These are phyloP conservation scores for Auriculariales sp. DNA, from an alignment of 768 basidiomycete species.

Conservation along the genomic window DNA sequence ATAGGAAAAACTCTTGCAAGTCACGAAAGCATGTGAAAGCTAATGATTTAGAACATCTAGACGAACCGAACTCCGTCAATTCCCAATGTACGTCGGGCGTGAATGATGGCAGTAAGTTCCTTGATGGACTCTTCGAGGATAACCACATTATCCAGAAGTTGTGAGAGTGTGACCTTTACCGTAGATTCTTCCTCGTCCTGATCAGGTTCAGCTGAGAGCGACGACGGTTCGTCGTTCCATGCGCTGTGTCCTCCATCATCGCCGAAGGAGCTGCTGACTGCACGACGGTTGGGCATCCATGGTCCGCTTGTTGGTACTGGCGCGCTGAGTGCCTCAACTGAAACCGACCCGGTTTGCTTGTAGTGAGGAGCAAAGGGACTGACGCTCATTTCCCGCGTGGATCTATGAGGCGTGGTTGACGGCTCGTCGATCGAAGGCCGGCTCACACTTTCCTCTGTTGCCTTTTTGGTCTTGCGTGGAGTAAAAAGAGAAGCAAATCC, in stretches of 20 bases:
- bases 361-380: constrained; percentile 83
- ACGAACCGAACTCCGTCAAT: constrained; percentile 72
- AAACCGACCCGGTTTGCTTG: constrained; percentile 54
- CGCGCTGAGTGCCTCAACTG: constrained; percentile 55
- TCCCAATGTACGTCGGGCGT: constrained; percentile 69
- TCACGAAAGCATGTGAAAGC: too few species aligned
- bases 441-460: too few species aligned
- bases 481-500: constrained; percentile 57
- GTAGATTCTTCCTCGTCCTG: constrained; percentile 14
- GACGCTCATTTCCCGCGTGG: constrained; percentile 32
- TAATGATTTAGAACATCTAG: too few species aligned
- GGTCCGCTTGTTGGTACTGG: constrained; percentile 41
- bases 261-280: constrained; percentile 55
- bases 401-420: constrained; percentile 29
- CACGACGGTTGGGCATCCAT: constrained; percentile 45
- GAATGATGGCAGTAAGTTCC: constrained; percentile 75
- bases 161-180: constrained; percentile 56
- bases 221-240: constrained; percentile 5
- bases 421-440: constrained; percentile 24
- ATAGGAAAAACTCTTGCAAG: too few species aligned
- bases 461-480: constrained; percentile 44
- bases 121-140: constrained; percentile 92
- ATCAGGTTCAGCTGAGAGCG: constrained; percentile 12
- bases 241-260: constrained; percentile 20
- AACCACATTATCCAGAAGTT: constrained; percentile 84